Conservation (phyloP, 495 filamentous ascomycete species). For the Podospora sp. region DNA sequence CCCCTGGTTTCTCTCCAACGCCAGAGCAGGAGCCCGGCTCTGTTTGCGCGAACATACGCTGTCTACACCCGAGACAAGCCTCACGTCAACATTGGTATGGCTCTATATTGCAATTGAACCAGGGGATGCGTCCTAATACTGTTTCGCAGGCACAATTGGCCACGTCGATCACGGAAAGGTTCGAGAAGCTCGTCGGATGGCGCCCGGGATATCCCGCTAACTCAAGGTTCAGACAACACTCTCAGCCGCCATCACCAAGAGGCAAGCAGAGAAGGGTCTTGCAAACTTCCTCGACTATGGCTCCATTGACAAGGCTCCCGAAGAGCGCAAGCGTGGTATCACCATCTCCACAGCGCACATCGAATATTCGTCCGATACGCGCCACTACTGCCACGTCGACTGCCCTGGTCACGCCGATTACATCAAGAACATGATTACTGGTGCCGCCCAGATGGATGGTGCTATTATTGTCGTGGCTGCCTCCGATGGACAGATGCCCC, state of each 20-base stretch:
- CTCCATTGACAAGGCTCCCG: slow-evolving; percentile 96
- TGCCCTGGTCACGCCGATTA: slow-evolving; percentile 99
- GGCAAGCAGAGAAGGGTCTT: slow-evolving; percentile 88
- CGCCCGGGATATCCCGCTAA: slow-evolving; percentile 26
- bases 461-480: slow-evolving; percentile 98
- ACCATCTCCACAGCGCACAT: slow-evolving; percentile 98
- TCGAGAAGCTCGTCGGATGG: slow-evolving; percentile 24
- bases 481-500: slow-evolving; percentile 99
- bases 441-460: slow-evolving; percentile 96
- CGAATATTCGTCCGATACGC: slow-evolving; percentile 87
- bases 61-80: slow-evolving; percentile 91
- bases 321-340: slow-evolving; percentile 99
- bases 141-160: slow-evolving; percentile 81
- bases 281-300: slow-evolving; percentile 95
- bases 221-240: slow-evolving; percentile 77
- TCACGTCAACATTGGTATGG: slow-evolving; percentile 93
- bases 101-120: not conserved
- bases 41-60: slow-evolving; percentile 71
- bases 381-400: slow-evolving; percentile 99
- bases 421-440: slow-evolving; percentile 99
- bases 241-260: slow-evolving; percentile 97
- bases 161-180: slow-evolving; percentile 99
- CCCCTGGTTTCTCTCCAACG: slow-evolving; percentile 61
- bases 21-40: slow-evolving; percentile 67
- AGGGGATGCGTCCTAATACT: slow-evolving; percentile 20